phyloP scores from a whole-genome alignment of 257 asterid species.

The Marsdenia floribunda region DNA sequence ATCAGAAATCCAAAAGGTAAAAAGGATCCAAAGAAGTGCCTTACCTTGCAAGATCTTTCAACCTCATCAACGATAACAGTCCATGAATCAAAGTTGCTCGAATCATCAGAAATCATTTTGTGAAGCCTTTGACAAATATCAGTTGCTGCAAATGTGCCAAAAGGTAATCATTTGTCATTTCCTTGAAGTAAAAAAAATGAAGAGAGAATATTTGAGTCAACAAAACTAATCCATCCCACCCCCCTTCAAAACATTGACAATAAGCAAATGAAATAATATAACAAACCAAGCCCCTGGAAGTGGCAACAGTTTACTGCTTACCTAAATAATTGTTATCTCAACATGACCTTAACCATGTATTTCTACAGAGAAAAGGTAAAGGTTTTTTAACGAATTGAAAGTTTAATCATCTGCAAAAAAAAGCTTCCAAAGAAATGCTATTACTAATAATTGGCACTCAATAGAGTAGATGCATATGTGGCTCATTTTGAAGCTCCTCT shows the following conservation, averaged over 20 bases:
- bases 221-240: background rate
- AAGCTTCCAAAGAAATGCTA: background rate
- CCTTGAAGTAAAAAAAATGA: background rate
- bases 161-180: constrained; percentile 5
- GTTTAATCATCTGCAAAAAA: background rate
- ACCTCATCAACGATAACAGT: constrained; percentile 53
- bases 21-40: constrained; percentile 11
- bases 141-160: constrained; percentile 34
- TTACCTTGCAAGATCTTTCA: constrained; percentile 52
- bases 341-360: background rate
- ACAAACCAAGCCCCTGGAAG: background rate
- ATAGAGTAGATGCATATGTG: background rate
- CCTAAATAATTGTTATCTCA: background rate
- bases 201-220: background rate
- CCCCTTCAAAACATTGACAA: background rate
- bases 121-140: constrained; percentile 40
- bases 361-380: background rate
- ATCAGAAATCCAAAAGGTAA: background rate
- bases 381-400: background rate
- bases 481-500: background rate
- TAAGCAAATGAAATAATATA: background rate
- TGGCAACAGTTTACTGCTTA: background rate
- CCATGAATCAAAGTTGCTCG: constrained; percentile 61
- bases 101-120: constrained; percentile 46
- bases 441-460: background rate